phyloP scores from a whole-genome alignment of 371 early-diverging fungal genomes.

The Syncephalastrum contaminatum region DNA sequence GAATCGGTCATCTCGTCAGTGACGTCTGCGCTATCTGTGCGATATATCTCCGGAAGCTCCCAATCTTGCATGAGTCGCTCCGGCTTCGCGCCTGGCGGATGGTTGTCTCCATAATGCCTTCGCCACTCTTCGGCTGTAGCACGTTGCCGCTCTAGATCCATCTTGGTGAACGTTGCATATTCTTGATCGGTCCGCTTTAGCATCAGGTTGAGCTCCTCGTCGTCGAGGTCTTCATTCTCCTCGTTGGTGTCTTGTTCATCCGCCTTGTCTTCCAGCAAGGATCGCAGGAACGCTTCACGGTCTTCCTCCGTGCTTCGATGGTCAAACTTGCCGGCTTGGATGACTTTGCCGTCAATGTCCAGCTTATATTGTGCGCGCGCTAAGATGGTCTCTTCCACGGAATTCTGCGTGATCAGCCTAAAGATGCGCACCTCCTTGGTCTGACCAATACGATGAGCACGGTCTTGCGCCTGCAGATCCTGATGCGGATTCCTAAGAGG shows the following conservation, averaged over 20 bases:
- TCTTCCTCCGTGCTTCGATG: slow-evolving; percentile 93
- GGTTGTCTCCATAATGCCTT: slow-evolving; percentile 31
- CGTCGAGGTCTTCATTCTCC: slow-evolving; percentile 63
- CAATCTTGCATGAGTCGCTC: slow-evolving; percentile 81
- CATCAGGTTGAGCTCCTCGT: slow-evolving; percentile 67
- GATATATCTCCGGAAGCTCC: slow-evolving; percentile 88
- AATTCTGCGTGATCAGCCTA: slow-evolving; percentile 90
- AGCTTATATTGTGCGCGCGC: slow-evolving; percentile 94
- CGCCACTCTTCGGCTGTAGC: slow-evolving; percentile 38
- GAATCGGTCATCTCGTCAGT: background rate
- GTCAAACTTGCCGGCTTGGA: slow-evolving; percentile 98
- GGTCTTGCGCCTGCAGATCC: slow-evolving; percentile 99
- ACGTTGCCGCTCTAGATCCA: slow-evolving; percentile 50
- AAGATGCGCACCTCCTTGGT: slow-evolving; percentile 98
- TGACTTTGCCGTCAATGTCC: slow-evolving; percentile 97
- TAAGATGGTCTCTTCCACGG: slow-evolving; percentile 96
- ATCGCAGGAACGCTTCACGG: slow-evolving; percentile 85
- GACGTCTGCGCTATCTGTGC: slow-evolving; percentile 49
- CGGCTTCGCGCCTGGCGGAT: slow-evolving; percentile 43
- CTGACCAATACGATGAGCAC: slow-evolving; percentile 99
- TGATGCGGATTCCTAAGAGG: slow-evolving; percentile 91
- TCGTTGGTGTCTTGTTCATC: slow-evolving; percentile 60
- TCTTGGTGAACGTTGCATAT: slow-evolving; percentile 39
- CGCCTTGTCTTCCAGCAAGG: slow-evolving; percentile 74
- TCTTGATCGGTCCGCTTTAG: slow-evolving; percentile 50